Evolutionary conservation across 495 filamentous ascomycete genomes (phyloP).

Genomic region (Amphirosellinia nigrospora): DNA sequence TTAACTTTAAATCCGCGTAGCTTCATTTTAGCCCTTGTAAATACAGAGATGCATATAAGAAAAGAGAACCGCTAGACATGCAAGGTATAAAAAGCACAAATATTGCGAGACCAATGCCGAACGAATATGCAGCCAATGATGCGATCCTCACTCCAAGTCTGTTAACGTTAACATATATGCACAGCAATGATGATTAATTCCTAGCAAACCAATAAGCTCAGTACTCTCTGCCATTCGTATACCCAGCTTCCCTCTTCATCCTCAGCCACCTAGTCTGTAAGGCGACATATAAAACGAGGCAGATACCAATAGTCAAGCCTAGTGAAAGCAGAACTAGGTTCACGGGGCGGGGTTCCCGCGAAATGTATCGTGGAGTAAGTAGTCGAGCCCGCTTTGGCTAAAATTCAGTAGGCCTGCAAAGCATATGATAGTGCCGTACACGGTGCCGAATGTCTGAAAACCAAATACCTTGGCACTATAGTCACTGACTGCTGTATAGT

Average conservation of each 20-base stretch:
- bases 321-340: slow-evolving; percentile 70
- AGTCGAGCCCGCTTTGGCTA: slow-evolving; percentile 81
- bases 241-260: slow-evolving; percentile 30
- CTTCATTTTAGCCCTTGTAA: background rate
- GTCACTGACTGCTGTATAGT: slow-evolving; percentile 81
- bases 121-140: background rate
- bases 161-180: background rate
- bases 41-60: background rate
- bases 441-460: slow-evolving; percentile 91
- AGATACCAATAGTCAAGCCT: slow-evolving; percentile 64
- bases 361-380: slow-evolving; percentile 76
- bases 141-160: background rate
- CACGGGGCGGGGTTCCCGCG: slow-evolving; percentile 76
- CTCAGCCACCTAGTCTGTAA: slow-evolving; percentile 31
- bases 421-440: slow-evolving; percentile 95
- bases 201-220: background rate
- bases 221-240: slow-evolving; percentile 30
- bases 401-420: slow-evolving; percentile 88
- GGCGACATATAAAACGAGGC: slow-evolving; percentile 66
- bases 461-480: slow-evolving; percentile 96
- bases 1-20: background rate
- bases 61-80: slow-evolving; percentile 1
- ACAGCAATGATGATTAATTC: background rate
- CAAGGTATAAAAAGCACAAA: background rate
- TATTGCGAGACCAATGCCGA: background rate